Evolutionary conservation across 2,329 filamentous ascomycete genomes (phyloP), one percentile per base, ranked within the genome.

Genomic region (Tolypocladium album): DNA sequence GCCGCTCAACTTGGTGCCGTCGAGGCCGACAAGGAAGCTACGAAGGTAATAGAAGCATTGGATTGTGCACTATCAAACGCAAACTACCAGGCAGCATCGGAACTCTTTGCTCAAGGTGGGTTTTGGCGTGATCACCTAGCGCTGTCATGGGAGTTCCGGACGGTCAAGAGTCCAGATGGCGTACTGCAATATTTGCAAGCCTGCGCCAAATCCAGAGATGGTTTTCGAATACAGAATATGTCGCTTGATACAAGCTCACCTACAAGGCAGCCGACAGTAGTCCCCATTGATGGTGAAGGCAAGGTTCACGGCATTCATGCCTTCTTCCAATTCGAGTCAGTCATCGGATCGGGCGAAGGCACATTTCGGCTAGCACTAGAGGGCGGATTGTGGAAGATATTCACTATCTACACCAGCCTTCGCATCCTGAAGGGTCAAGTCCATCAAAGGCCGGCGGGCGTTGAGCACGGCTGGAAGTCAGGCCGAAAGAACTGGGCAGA

Each of bases 401-500:
- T 83, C 63, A 86, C 84, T 1, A 65, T 89, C 0, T 88, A 84
- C 66, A 89, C 87, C 0, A 75, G 77, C 0, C 72, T 90, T 6
- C 67, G 77, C 1, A 78, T 81, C 43, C 63, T 90, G 6, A 80
- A 75, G 4, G 82, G 79, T 0, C 71, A 85, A 61, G 83, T 78
- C 1, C 66, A 66, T 1, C 76, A 75, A 4, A 76, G 87, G 36
- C 78, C 83, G 0, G 73, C 74, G 24, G 87, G 87, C 0, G 83
- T 79, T 5, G 72, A 79, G 47, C 83, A 87, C 64, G 83, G 82
- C 0, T 77, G 73, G 5, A 75, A 78, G 58, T 68, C 71, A 0
- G 79, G 76, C 1, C 72, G 81, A 0, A 80, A 80, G 67, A 88
- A 88, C 65, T 89, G 86, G 82, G 72, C 77, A 4, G 82, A 87